phyloP scores from a whole-genome alignment of 768 basidiomycete species.

The Trametopsis cervina region DNA sequence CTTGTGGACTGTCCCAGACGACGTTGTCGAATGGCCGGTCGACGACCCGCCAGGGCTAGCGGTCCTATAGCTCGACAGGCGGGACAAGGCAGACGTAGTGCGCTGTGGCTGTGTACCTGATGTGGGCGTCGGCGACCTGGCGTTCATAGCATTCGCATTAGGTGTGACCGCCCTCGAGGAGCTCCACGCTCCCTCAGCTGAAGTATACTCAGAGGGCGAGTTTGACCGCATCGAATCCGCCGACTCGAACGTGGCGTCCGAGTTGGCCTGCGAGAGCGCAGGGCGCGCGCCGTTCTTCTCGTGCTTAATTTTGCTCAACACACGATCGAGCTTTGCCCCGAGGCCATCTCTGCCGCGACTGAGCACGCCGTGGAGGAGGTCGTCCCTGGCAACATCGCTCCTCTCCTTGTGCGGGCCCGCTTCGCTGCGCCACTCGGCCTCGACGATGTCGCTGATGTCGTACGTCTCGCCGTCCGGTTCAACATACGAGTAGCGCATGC shows the following conservation, averaged over 20 bases:
- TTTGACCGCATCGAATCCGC: conserved; percentile 24
- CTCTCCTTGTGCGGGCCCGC: conserved; percentile 25
- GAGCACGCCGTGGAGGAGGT: conserved; percentile 63
- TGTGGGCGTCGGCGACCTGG: conserved; percentile 14
- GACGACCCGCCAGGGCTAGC: conserved; percentile 22
- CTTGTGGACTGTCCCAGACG: conserved; percentile 25
- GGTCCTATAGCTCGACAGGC: conserved; percentile 23
- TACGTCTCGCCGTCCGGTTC: conserved; percentile 84
- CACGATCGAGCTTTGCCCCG: conserved; percentile 66
- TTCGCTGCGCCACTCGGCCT: conserved; percentile 72
- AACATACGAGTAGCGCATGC: conserved; percentile 91
- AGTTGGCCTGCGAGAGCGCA: conserved; percentile 14
- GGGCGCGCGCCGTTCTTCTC: conserved; percentile 37
- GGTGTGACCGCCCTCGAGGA: conserved; percentile 31
- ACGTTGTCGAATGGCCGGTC: conserved; percentile 28
- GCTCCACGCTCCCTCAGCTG: conserved; percentile 12
- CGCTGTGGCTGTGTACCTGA: conserved; percentile 12
- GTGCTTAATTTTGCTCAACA: conserved; percentile 69
- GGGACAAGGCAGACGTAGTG: conserved; percentile 22
- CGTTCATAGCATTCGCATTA: conserved; percentile 12
- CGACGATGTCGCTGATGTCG: conserved; percentile 91
- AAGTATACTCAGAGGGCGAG: conserved; percentile 53
- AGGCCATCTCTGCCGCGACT: conserved; percentile 51
- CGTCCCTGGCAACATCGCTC: conserved; percentile 33
- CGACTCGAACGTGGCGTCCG: conserved; percentile 20